Evolutionary conservation across 1,139 yeast species (phyloP).

Genomic region (Martiniozyma asiatica): DNA sequence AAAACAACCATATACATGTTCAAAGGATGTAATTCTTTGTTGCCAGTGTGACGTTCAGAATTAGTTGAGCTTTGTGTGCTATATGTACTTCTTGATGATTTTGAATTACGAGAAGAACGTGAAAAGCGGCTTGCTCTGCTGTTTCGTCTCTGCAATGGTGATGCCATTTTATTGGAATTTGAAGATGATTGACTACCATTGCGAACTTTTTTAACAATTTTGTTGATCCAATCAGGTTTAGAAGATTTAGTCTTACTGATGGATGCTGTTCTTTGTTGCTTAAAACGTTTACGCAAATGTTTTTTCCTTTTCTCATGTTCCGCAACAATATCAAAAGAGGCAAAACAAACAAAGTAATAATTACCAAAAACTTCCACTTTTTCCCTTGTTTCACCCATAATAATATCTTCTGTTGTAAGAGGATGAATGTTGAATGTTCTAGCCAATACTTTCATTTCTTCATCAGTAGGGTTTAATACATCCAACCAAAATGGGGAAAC

Average conservation of each 20-base stretch:
- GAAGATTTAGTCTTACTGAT: conserved; percentile 9
- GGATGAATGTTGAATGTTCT: conserved; percentile 94
- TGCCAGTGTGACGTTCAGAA: too few relatives aligned
- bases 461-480: conserved; percentile 86
- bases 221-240: conserved; percentile 1
- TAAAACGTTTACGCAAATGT: conserved; percentile 1
- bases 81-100: conserved; percentile 7
- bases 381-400: conserved; percentile 87
- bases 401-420: conserved; percentile 89
- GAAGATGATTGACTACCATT: conserved; percentile 4
- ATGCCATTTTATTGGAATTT: too few relatives aligned
- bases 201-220: conserved; percentile 4
- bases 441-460: conserved; percentile 86
- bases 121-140: not conserved
- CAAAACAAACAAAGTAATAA: conserved; percentile 85
- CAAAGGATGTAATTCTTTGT: conserved; percentile 77
- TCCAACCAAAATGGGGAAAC: conserved; percentile 76
- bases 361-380: conserved; percentile 86
- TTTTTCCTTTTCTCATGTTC: conserved; percentile 39
- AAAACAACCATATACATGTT: conserved; percentile 90
- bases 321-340: conserved; percentile 80
- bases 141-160: too few relatives aligned
- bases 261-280: conserved; percentile 5
- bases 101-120: conserved; percentile 4
- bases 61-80: too few relatives aligned